phyloP scores from a whole-genome alignment of 1,284 basidiomycete species.

The Ustilago trichophora region DNA sequence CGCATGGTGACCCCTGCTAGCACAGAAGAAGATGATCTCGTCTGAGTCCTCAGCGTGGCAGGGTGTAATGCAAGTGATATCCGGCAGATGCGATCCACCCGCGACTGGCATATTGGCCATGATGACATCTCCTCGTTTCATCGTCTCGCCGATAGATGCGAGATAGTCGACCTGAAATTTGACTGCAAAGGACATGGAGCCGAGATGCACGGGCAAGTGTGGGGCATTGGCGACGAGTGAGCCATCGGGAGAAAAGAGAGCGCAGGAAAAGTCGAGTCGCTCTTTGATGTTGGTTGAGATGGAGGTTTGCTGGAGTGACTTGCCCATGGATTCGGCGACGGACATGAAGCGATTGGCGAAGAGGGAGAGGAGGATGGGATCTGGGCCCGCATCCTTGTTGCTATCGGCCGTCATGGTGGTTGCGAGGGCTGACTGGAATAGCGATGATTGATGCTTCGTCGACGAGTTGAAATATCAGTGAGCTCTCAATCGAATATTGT shows the following conservation, averaged over 20 bases:
- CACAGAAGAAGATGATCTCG: constrained; percentile 90
- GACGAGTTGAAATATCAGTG: no score
- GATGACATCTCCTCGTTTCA: constrained; percentile 84
- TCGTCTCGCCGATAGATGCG: constrained; percentile 64
- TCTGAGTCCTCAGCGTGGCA: constrained; percentile 74
- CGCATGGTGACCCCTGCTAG: constrained; percentile 82
- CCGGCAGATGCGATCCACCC: constrained; percentile 75
- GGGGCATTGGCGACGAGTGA: constrained; percentile 91
- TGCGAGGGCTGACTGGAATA: not conserved
- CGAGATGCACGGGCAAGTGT: constrained; percentile 76
- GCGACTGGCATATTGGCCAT: constrained; percentile 90
- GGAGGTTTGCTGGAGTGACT: constrained; percentile 83
- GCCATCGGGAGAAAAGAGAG: constrained; percentile 87
- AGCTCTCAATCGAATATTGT: no score
- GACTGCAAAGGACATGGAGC: constrained; percentile 74
- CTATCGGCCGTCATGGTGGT: constrained; percentile 8
- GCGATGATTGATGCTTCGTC: no score
- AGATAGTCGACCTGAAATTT: constrained; percentile 86
- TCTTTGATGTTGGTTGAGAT: constrained; percentile 93
- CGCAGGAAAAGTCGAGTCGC: constrained; percentile 84
- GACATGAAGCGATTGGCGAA: constrained; percentile 93
- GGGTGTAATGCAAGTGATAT: constrained; percentile 89
- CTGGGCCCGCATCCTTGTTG: constrained; percentile 69
- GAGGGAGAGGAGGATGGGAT: constrained; percentile 86
- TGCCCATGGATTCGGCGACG: constrained; percentile 90